Percentiles rank a stretch among this genome's conserved stretches.
Evolutionary conservation across 768 basidiomycete species (phyloP).

Genomic region (Tricholoma furcatifolium): DNA sequence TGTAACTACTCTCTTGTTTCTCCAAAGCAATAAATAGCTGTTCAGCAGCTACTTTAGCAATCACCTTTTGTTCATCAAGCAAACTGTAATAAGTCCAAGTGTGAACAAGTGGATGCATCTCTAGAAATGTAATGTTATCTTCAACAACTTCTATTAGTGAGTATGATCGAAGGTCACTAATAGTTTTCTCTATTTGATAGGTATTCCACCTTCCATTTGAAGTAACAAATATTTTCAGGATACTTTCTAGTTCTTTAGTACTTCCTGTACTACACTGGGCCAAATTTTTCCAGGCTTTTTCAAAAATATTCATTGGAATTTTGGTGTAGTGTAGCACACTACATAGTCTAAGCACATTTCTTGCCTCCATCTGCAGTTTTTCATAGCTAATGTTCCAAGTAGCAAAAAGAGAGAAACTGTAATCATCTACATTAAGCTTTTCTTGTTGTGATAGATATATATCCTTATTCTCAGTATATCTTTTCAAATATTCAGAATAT

Average conservation of each 20-base stretch:
- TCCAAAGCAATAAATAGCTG: background rate
- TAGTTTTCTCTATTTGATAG: background rate
- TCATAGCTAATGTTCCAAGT: background rate
- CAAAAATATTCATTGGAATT: background rate
- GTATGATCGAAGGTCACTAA: too few relatives aligned
- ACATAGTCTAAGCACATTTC: background rate
- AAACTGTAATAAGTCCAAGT: background rate
- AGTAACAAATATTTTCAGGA: background rate
- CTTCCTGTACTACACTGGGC: too few relatives aligned
- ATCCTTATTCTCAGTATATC: background rate
- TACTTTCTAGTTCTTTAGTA: background rate
- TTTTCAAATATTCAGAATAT: background rate
- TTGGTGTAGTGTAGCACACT: background rate
- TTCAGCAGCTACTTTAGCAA: background rate
- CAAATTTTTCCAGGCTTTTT: background rate
- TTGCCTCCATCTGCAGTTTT: background rate
- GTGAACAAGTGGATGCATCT: too few relatives aligned
- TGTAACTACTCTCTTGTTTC: background rate
- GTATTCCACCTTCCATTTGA: background rate
- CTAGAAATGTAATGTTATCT: background rate
- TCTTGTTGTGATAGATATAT: too few relatives aligned
- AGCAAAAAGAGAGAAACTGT: background rate
- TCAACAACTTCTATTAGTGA: too few relatives aligned
- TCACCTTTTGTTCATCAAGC: background rate
- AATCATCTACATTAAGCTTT: background rate